phyloP scores from a whole-genome alignment of 1,139 yeast species.

The Scheffersomyces parashehatae region DNA sequence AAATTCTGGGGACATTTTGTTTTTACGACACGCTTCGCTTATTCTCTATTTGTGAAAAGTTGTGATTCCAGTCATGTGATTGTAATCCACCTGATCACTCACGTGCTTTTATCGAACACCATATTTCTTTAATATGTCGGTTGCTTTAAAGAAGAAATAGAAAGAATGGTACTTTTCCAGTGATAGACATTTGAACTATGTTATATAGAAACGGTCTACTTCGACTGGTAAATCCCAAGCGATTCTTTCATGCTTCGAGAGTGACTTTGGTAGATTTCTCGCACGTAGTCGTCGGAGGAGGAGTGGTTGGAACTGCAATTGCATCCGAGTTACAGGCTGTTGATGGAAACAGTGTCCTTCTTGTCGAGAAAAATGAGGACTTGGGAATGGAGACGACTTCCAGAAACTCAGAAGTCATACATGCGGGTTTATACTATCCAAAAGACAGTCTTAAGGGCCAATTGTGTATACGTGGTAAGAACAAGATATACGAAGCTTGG shows the following conservation, averaged over 20 bases:
- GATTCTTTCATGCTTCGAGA: not conserved
- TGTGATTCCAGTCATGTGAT: no score
- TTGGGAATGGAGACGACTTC: slow-evolving; percentile 82
- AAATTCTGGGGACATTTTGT: no score
- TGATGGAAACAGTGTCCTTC: slow-evolving; percentile 50
- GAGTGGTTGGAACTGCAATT: slow-evolving; percentile 81
- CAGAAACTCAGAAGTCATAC: slow-evolving; percentile 88
- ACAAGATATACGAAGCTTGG: slow-evolving; percentile 54
- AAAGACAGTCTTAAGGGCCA: slow-evolving; percentile 62
- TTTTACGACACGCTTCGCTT: no score
- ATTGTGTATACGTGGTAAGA: slow-evolving; percentile 74
- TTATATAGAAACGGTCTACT: no score
- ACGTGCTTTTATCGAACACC: no score
- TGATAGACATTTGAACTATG: no score
- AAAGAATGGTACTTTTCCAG: no score
- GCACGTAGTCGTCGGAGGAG: slow-evolving; percentile 85
- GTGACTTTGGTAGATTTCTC: slow-evolving; percentile 54
- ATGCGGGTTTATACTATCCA: slow-evolving; percentile 88
- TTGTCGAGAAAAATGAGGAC: slow-evolving; percentile 66
- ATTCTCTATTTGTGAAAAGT: no score
- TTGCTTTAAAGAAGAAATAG: no score
- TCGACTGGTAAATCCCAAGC: not conserved
- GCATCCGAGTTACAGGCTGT: slow-evolving; percentile 64
- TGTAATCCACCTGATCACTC: no score
- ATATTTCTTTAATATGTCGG: no score